These are phyloP conservation scores for Dioscorea alata DNA, from an alignment of 106 monocot species.

Conservation along the genomic window DNA sequence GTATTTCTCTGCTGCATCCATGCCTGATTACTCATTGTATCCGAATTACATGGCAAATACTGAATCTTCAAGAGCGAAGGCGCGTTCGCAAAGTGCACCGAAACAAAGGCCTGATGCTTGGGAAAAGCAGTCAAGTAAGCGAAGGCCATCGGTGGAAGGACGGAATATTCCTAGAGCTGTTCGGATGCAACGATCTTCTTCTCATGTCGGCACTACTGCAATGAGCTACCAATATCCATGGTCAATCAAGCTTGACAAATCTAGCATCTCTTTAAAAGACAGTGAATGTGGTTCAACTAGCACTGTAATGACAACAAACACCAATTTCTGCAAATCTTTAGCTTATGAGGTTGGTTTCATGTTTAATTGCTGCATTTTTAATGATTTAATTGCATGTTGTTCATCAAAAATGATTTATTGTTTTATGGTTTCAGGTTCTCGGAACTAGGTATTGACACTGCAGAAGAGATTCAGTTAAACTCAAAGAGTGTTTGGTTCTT, in stretches of 20 bases:
- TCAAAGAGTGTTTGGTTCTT: neutral
- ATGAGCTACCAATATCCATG: conserved; percentile 20
- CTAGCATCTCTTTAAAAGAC: conserved; percentile 26
- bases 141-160: conserved; percentile 23
- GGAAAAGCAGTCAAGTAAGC: conserved; percentile 17
- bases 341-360: conserved; percentile 4
- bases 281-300: conserved; percentile 42
- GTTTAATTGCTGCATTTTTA: neutral
- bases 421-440: conserved; percentile 1
- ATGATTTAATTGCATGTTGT: neutral
- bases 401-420: neutral
- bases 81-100: conserved; percentile 46
- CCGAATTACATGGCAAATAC: conserved; percentile 61
- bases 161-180: conserved; percentile 21
- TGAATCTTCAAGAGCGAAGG: conserved; percentile 47
- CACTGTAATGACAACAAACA: conserved; percentile 26
- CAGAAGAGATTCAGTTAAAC: neutral
- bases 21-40: conserved; percentile 17
- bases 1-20: conserved; percentile 19
- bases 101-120: conserved; percentile 29
- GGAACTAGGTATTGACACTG: neutral
- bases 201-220: conserved; percentile 13
- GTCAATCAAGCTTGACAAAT: conserved; percentile 37
- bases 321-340: conserved; percentile 19
- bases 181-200: conserved; percentile 34